Percentiles rank a stretch among this genome's conserved stretches.
These are phyloP conservation scores for Polychytrium aggregatum DNA, from an alignment of 192 early-diverging fungal genomes.

Conservation along the genomic window DNA sequence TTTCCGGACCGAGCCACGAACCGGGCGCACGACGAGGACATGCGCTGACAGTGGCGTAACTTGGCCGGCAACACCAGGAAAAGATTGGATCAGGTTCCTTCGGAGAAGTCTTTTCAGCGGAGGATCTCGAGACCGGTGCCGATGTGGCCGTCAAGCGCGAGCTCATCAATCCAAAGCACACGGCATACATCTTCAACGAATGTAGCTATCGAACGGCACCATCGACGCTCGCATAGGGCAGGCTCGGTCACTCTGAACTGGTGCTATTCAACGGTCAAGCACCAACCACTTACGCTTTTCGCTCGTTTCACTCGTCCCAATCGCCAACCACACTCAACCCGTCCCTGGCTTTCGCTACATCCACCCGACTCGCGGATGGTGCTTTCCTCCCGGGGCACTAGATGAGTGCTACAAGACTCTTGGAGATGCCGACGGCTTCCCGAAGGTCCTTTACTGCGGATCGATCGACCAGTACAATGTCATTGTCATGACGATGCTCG, in stretches of 20 bases:
- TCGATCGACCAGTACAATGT: too few relatives aligned
- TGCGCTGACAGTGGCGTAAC: too few relatives aligned
- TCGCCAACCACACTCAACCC: too few relatives aligned
- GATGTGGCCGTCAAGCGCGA: slow-evolving; percentile 35
- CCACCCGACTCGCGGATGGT: too few relatives aligned
- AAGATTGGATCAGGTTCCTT: slow-evolving; percentile 32
- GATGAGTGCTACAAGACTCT: slow-evolving; percentile 23
- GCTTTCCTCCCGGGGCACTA: slow-evolving; percentile 16
- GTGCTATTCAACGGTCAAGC: slow-evolving; percentile 7
- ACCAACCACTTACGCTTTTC: slow-evolving; percentile 9
- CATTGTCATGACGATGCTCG: slow-evolving; percentile 31
- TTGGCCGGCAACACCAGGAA: too few relatives aligned
- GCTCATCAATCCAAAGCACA: not conserved
- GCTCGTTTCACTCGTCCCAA: slow-evolving; percentile 23
- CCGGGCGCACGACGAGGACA: too few relatives aligned
- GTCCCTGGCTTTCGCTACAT: too few relatives aligned
- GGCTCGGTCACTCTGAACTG: not conserved
- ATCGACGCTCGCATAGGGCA: not conserved
- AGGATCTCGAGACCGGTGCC: slow-evolving; percentile 14
- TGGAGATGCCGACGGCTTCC: not conserved
- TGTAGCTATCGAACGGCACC: not conserved
- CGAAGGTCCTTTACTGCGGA: not conserved
- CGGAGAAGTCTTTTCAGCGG: slow-evolving; percentile 30
- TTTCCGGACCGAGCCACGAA: too few relatives aligned
- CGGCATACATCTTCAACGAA: slow-evolving; percentile 11